Base-by-base conservation (phyloP, 1,284 basidiomycete genomes). In the Abortiporus biennis region DNA sequence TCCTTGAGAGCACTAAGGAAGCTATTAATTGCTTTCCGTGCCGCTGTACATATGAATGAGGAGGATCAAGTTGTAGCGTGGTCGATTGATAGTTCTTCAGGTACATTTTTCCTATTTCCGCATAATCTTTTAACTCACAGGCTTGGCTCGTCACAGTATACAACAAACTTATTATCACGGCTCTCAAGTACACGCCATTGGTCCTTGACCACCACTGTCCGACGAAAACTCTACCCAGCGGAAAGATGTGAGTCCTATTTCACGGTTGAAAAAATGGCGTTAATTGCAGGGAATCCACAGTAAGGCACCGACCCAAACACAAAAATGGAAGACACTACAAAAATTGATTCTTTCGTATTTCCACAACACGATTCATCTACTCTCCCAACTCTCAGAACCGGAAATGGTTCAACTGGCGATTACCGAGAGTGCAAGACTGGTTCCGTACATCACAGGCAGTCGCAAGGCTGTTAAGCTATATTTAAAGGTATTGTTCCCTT, bases 291-390 rank as follows among this genome's bases (percentile, higher is more conserved):
- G n/a, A n/a, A 43, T n/a, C 23, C 25, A 21, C 37, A 92, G 88
- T 56, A 92, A 88, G 70, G 69, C 80, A 27, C 83, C 87, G 1
- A 68, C 79, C 6, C 82, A 91, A 50, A 87, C 80, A 17, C 67
- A 73, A 37, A 89, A 87, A 61, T 76, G 80, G 57, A 80, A 80
- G 59, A 72, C 83, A 0, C 72, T 97, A n/a, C 90, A 92, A 61
- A 92, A 92, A 54, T 71, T 96, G 19, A 78, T 97, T 46, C 72
- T 93, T 15, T 92, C 92, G 3, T 92, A 90, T 65, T 92, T 95
- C 59, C 78, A 85, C 58, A 95, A 92, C 49, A 66, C 90, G 36
- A 72, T 92, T 19, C 81, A 90, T 53, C 63, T 95, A 29, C 74
- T 92, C 46, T 75, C 78, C 6, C 86, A 93, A 50, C 69, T 93